A percentile compares a stretch with the other conserved stretches of the same genome.
These are phyloP conservation scores for Aspergillus sp. DNA, from an alignment of 2,329 filamentous ascomycete species.

Conservation along the genomic window DNA sequence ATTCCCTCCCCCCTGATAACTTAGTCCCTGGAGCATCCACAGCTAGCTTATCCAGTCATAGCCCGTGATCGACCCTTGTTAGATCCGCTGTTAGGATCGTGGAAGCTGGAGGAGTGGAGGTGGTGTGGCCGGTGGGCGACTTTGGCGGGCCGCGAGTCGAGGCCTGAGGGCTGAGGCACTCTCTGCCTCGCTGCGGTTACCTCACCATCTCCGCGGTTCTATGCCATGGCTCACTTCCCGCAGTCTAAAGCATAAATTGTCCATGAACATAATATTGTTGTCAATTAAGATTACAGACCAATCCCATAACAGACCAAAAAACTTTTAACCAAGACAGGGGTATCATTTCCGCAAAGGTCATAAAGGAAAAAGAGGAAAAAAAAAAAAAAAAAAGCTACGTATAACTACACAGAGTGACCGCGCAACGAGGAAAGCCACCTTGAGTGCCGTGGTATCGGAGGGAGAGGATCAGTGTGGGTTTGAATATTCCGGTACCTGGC, in stretches of 20 bases:
- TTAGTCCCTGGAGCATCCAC: background rate
- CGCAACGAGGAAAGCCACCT: constrained; percentile 1
- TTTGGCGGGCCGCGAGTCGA: background rate
- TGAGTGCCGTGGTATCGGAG: background rate
- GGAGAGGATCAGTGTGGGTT: constrained; percentile 5
- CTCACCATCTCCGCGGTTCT: too few species aligned
- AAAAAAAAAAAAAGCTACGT: background rate
- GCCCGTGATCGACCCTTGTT: background rate
- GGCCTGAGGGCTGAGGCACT: background rate
- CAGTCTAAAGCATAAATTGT: too few species aligned
- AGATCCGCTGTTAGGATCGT: background rate
- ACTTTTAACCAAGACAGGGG: background rate
- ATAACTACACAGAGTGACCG: background rate
- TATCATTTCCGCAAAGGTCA: background rate
- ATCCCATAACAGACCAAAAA: too few species aligned
- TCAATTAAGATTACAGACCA: too few species aligned
- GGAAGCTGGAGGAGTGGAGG: background rate
- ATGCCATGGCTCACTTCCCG: too few species aligned
- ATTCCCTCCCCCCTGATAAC: too few species aligned
- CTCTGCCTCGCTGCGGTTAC: background rate
- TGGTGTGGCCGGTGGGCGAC: background rate
- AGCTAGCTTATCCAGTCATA: background rate
- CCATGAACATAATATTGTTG: too few species aligned
- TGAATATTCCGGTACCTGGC: background rate
- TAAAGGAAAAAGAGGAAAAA: background rate